These are phyloP conservation scores for Pneumocystis oryctolagi DNA, from an alignment of 1,139 yeast species.

Conservation along the genomic window DNA sequence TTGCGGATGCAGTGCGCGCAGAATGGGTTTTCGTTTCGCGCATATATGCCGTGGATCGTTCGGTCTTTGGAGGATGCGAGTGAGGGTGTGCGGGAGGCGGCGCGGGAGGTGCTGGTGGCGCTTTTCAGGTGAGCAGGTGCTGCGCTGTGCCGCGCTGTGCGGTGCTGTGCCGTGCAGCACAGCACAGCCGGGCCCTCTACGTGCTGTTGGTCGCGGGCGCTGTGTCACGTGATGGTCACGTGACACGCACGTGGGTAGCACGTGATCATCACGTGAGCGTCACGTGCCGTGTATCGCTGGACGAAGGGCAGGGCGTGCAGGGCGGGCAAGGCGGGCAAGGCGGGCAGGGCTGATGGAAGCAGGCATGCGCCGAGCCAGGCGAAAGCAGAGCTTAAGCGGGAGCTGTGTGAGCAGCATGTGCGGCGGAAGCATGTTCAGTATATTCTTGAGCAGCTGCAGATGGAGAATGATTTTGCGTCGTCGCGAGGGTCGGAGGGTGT, in stretches of 20 bases:
- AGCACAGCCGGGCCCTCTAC: too few species aligned
- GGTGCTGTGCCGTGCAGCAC: background rate
- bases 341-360: too few species aligned
- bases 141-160: background rate
- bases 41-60: constrained; percentile 31
- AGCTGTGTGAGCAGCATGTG: constrained; percentile 32
- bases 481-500: constrained; percentile 7
- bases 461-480: constrained; percentile 8
- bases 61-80: constrained; percentile 26
- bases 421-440: constrained; percentile 17
- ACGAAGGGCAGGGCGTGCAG: too few species aligned
- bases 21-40: constrained; percentile 30
- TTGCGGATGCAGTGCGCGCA: constrained; percentile 19
- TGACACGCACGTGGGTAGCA: too few species aligned
- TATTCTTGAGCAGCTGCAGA: constrained; percentile 10
- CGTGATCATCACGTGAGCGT: too few species aligned
- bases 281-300: too few species aligned
- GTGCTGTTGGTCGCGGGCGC: too few species aligned
- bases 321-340: too few species aligned
- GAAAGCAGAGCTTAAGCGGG: constrained; percentile 36
- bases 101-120: constrained; percentile 26
- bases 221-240: too few species aligned
- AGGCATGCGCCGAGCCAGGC: constrained; percentile 28
- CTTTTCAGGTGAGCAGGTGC: constrained; percentile 23
- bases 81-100: constrained; percentile 24